Base-by-base conservation (phyloP, 352 stramenopile species). In the Phytophthora boehmeriae region DNA sequence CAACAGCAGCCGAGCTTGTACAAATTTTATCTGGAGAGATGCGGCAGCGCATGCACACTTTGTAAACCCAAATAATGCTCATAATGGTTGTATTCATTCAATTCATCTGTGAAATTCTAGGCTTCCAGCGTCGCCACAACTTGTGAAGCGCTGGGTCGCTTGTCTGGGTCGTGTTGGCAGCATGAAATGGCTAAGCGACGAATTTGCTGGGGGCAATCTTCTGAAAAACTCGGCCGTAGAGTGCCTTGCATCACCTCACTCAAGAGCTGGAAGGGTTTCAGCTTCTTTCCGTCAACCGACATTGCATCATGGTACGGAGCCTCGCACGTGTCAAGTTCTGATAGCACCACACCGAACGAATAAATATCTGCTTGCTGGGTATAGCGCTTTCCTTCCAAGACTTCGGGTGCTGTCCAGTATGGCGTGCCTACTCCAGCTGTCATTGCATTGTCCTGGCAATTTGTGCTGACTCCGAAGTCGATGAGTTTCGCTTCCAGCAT, bases 401-500 rank as follows among this genome's bases (percentile, higher is more conserved):
- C 38, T 30, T 83, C 71, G 0, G 74, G 74, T 1, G 74, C 71
- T 2, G 62, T 73, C 73, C 71, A 80, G 30, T 68, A 71, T 19
- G 63, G 63, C 2, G 63, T 71, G 1, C 63, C 63, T 8, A 71
- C 58, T 0, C 63, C 63, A 9, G 64, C 64, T 14, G 64, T 73
- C 66, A 71, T 76, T 1, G 63, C 53, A 23, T 57, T 54, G 8
- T 75, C 73, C 4, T 73, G 56, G 8, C 68, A 56, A 11, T 32
- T 30, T 6, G 56, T 57, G 35, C 54, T 66, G 1, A 66, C 65
- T 8, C 63, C 66, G 52, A 88, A 80, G 42, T 86, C 72, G 25
- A 78, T 79, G 2, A 88, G 60, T 38, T 88, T 85, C 14, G 92
- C 75, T 39, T 91, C 71, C 2, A 90, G 68, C 10, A 73, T 36